These are phyloP conservation scores for Bretziella fagacearum DNA, from an alignment of 2,329 filamentous ascomycete genomes.

Conservation along the genomic window DNA sequence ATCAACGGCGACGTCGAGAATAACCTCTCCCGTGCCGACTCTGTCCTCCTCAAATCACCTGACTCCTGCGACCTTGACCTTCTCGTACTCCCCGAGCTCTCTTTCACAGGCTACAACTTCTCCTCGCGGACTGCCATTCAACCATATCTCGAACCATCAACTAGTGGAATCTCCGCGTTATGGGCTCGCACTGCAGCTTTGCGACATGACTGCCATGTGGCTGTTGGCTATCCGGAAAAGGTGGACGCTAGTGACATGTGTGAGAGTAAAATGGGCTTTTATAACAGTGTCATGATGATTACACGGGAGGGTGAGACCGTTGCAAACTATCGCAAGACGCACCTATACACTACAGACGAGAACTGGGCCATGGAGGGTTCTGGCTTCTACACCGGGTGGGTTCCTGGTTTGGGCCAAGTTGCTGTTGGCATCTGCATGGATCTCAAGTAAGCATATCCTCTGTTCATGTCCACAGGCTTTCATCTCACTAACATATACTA, in stretches of 20 bases:
- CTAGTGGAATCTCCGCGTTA: slow-evolving; percentile 47
- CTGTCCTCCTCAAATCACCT: slow-evolving; percentile 34
- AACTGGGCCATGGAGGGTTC: slow-evolving; percentile 38
- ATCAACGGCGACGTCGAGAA: slow-evolving; percentile 52
- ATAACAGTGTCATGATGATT: slow-evolving; percentile 38
- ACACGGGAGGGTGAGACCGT: slow-evolving; percentile 42
- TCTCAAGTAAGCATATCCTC: slow-evolving; percentile 45
- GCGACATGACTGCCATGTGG: slow-evolving; percentile 49
- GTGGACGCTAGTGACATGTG: slow-evolving; percentile 34
- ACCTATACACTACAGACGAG: slow-evolving; percentile 40
- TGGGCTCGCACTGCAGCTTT: slow-evolving; percentile 55
- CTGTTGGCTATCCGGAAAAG: slow-evolving; percentile 59
- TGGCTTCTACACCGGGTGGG: slow-evolving; percentile 31
- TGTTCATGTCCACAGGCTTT: too few relatives aligned
- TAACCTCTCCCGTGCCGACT: slow-evolving; percentile 52
- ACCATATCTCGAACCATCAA: slow-evolving; percentile 50
- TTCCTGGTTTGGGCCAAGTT: slow-evolving; percentile 33
- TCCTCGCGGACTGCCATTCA: slow-evolving; percentile 47
- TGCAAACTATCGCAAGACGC: slow-evolving; percentile 43
- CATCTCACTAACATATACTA: slow-evolving; percentile 12
- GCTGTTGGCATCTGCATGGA: slow-evolving; percentile 50
- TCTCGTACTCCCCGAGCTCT: slow-evolving; percentile 58
- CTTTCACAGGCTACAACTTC: slow-evolving; percentile 70
- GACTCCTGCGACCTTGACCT: slow-evolving; percentile 31
- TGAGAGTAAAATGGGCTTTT: slow-evolving; percentile 36